A percentile compares a stretch with the other conserved stretches of the same genome.
phyloP scores from a whole-genome alignment of 129 eudicot genomes.

The Deinandra increscens region DNA sequence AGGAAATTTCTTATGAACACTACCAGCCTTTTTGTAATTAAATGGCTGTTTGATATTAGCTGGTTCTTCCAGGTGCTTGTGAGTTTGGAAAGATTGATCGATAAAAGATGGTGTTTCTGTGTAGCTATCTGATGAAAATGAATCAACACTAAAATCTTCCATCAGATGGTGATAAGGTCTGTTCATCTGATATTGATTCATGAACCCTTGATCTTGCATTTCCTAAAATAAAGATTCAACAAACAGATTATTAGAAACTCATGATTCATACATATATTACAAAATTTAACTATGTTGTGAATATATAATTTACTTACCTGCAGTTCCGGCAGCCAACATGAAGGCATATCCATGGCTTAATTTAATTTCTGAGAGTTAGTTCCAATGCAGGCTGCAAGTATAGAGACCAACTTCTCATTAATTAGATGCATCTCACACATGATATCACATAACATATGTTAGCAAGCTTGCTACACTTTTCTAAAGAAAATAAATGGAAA shows the following conservation, averaged over 20 bases:
- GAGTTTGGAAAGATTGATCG: conserved; percentile 40
- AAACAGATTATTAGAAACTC: conserved; percentile 5
- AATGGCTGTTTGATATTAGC: conserved; percentile 20
- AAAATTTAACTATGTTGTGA: no score
- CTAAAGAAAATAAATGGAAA: neutral
- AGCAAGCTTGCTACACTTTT: conserved; percentile 6
- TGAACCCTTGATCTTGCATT: conserved; percentile 44
- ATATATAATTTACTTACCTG: conserved; percentile 25
- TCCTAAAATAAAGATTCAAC: conserved; percentile 27
- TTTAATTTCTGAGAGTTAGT: neutral
- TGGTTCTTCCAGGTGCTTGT: conserved; percentile 25
- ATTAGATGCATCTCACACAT: neutral
- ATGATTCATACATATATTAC: neutral
- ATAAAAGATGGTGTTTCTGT: conserved; percentile 35
- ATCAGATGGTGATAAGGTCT: conserved; percentile 39
- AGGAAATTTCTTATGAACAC: conserved; percentile 18
- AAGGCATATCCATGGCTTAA: conserved; percentile 28
- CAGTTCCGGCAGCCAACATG: conserved; percentile 39
- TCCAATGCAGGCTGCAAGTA: conserved; percentile 31
- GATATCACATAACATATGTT: conserved; percentile 23
- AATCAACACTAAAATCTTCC: conserved; percentile 43
- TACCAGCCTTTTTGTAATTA: conserved; percentile 23
- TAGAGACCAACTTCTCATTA: conserved; percentile 3
- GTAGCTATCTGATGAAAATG: conserved; percentile 44
- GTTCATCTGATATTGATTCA: conserved; percentile 41